Evolutionary conservation across 2,329 filamentous ascomycete genomes (phyloP), one percentile per base, ranked within the genome.

Genomic region (Emergomyces africanus): DNA sequence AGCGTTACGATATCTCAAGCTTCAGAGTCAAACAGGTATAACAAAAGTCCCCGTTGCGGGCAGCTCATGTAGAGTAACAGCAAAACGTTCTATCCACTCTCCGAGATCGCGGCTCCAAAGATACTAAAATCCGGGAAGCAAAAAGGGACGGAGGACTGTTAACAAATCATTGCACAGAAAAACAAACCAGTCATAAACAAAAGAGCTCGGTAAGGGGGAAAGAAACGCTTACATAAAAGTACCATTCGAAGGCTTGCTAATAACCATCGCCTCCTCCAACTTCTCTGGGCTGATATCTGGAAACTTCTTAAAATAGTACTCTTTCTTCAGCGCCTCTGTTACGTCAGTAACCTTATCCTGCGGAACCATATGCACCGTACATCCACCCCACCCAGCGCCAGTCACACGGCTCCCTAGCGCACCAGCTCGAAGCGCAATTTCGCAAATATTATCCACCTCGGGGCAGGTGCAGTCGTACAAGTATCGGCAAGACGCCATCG

Each of bases 351-450:
- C 87, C 73, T 87, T 92, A 67, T 90, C 82, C 60, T 84, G 88
- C 0, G 92, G 88, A 57, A 97, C 87, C 60, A 99, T 81, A 75
- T 99, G 94, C 60, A 99, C 92, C 61, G 84, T 94, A 76, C 94
- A 97, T 2, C 94, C 94, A 62, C 94, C 94, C 94, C 94, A 99
- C 2, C 94, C 94, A 0, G 94, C 94, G 44, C 94, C 94, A 0
- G 92, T 97, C 66, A 96, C 76, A 30, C 92, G 80, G 66, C 88
- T 90, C 33, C 92, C 94, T 70, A 90, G 90, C 20, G 88, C 84
- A 1, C 94, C 94, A 0, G 88, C 88, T 18, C 78, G 79, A 33
- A 85, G 80, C 0, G 91, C 91, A 64, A 97, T 86, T 44, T 79
- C 72, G 72, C 92, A 97, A 42, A 99, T 82, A 62, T 89, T 81